Percentiles rank a stretch among this genome's conserved stretches.
Evolutionary conservation across 192 early-diverging fungal species (phyloP).

Genomic region (Globomyces pollinis-pini): DNA sequence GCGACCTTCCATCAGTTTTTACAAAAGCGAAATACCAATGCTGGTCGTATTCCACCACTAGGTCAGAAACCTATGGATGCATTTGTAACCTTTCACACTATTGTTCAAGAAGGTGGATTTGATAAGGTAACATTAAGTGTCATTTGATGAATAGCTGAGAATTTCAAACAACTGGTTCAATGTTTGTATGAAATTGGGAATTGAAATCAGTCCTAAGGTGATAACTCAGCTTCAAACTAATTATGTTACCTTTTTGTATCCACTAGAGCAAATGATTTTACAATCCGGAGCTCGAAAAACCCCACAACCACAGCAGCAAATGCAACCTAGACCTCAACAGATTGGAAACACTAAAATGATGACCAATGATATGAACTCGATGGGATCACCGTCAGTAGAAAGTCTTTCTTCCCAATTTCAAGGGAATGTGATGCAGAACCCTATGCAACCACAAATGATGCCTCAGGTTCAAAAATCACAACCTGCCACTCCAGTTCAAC

Average conservation of each 20-base stretch:
- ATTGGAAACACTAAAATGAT: too few species aligned
- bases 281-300: not conserved
- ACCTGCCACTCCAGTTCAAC: not conserved
- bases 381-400: not conserved
- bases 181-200: not conserved
- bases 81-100: constrained; percentile 13
- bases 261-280: constrained; percentile 10
- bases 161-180: not conserved
- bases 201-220: not conserved
- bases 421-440: not conserved
- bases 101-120: constrained; percentile 14
- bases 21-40: not conserved
- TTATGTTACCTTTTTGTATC: constrained; percentile 9
- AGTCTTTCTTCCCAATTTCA: not conserved
- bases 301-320: not conserved
- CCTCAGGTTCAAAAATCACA: constrained; percentile 3
- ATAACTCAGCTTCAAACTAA: constrained; percentile 12
- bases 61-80: constrained; percentile 17
- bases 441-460: not conserved
- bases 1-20: not conserved
- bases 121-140: constrained; percentile 2
- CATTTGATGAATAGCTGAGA: not conserved
- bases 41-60: constrained; percentile 6
- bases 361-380: not conserved
- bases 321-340: constrained; percentile 4